phyloP scores from a whole-genome alignment of 768 basidiomycete species.

The Lenzites betulinus region DNA sequence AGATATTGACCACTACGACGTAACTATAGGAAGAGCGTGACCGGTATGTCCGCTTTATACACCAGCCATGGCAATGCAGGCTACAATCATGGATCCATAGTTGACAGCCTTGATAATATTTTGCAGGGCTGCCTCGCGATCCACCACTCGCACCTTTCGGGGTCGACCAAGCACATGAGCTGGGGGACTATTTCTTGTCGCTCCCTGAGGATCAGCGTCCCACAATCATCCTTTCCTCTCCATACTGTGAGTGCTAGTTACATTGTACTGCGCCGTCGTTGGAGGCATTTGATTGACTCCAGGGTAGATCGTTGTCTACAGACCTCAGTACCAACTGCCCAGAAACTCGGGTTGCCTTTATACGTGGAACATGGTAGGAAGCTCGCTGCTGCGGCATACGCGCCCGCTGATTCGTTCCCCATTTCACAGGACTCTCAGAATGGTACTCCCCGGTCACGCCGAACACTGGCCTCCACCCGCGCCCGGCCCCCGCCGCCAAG shows the following conservation, averaged over 20 bases:
- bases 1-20: neutral
- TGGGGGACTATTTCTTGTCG: conserved; percentile 62
- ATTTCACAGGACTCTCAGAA: conserved; percentile 59
- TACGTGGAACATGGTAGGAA: conserved; percentile 74
- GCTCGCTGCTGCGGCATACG: neutral
- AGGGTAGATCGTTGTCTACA: conserved; percentile 79
- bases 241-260: conserved; percentile 60
- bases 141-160: conserved; percentile 74
- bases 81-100: neutral
- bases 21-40: conserved; percentile 18
- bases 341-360: conserved; percentile 64
- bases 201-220: conserved; percentile 69
- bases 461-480: conserved; percentile 74
- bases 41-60: conserved; percentile 12
- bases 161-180: conserved; percentile 72
- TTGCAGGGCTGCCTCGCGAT: conserved; percentile 69
- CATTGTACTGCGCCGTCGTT: neutral
- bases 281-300: too few relatives aligned
- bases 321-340: conserved; percentile 66
- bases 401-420: neutral
- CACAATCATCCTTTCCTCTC: conserved; percentile 81
- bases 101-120: conserved; percentile 17
- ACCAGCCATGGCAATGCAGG: neutral
- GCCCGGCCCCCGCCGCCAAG: conserved; percentile 57
- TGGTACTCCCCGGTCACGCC: conserved; percentile 77